Evolutionary conservation across 2,329 filamentous ascomycete genomes (phyloP), one percentile per base, ranked within the genome.

Genomic region (Aspergillus felis): DNA sequence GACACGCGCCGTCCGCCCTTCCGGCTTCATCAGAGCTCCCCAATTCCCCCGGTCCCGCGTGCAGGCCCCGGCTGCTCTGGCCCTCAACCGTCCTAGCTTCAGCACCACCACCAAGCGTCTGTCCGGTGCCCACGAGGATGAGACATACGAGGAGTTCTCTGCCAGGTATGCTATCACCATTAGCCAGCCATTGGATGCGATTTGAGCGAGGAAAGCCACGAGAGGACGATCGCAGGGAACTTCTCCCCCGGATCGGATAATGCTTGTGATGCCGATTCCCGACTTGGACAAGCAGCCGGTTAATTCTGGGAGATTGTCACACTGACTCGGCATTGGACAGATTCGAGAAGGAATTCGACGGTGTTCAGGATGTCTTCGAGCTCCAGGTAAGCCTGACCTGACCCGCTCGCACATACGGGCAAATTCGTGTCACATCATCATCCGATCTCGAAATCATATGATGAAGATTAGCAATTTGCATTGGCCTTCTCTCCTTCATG

Each of bases 341-440:
- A 82, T 99, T 96, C 76, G 94, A 99, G 86, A 97, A 97, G 87
- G 94, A 99, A 82, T 99, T 99, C 75, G 93, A 99, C 64, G 80
- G 81, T 74, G 94, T 99, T 66, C 91, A 97, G 81, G 94, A 99
- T 82, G 93, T 97, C 74, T 99, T 99, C 79, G 94, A 99, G 87
- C 91, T 99, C 74, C 92, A 97, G 91, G 92, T 96, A 87, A 74
- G 84, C 76, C 44, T 47, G 44, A 24, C 44, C 22, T 55, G 48
- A 52, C 52, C 48, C 57, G 54, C 54, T 57, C 50, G 48, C 57
- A 49, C 50, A 55, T 52, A 55, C 54, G 57, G 57, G 60, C 61
- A 59, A 58, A 53, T 53, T 55, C 63, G 54, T 58, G 57, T 48
- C 55, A 44, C 35, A 28, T 44, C 56, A 52, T 24, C 20, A 38